Evolutionary conservation across 2,329 filamentous ascomycete species (phyloP).

Genomic region (Exophiala sp.): DNA sequence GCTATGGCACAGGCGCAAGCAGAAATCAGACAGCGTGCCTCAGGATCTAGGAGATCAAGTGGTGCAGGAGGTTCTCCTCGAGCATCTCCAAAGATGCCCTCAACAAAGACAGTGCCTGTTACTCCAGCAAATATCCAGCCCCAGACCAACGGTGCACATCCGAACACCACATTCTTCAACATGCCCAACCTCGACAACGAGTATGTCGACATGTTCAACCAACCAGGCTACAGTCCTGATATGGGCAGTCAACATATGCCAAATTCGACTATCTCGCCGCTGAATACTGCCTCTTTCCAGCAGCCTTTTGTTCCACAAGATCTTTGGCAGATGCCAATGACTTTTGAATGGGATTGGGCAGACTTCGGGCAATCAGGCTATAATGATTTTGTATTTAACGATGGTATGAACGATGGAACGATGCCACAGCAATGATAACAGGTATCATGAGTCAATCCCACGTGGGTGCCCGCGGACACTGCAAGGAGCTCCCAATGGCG

Average conservation of each 20-base stretch:
- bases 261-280: slow-evolving; percentile 31
- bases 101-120: neutral
- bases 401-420: slow-evolving; percentile 19
- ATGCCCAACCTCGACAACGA: slow-evolving; percentile 33
- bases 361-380: slow-evolving; percentile 30
- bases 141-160: slow-evolving; percentile 16
- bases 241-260: slow-evolving; percentile 34
- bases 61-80: slow-evolving; percentile 19
- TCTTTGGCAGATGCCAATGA: slow-evolving; percentile 93
- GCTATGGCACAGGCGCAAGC: slow-evolving; percentile 29
- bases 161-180: slow-evolving; percentile 26
- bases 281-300: slow-evolving; percentile 57
- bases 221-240: slow-evolving; percentile 34
- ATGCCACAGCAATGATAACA: slow-evolving; percentile 18
- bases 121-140: slow-evolving; percentile 11
- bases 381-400: slow-evolving; percentile 23
- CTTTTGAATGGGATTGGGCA: slow-evolving; percentile 83
- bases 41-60: slow-evolving; percentile 18
- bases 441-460: neutral
- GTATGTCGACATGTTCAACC: slow-evolving; percentile 38
- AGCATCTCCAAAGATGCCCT: slow-evolving; percentile 1
- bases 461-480: no score
- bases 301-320: slow-evolving; percentile 90
- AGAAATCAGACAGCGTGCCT: slow-evolving; percentile 21
- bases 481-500: no score